Evolutionary conservation across 2,329 filamentous ascomycete genomes (phyloP).

Genomic region (Tricladium varicosporioides): DNA sequence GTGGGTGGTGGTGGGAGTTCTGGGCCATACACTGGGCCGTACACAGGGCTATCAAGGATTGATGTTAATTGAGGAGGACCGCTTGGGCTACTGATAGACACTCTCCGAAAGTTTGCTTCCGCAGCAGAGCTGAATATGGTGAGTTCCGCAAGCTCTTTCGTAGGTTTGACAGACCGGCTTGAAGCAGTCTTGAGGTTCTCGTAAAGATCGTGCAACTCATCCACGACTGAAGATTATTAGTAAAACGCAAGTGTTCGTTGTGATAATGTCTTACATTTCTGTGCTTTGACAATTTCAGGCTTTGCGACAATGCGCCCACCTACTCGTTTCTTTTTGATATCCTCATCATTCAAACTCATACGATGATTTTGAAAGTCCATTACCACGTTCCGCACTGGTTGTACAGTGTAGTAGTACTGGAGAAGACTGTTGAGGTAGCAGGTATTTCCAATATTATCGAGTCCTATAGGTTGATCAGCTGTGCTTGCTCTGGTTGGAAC

Average conservation of each 20-base stretch:
- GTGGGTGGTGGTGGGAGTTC: constrained; percentile 12
- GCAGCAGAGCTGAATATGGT: constrained; percentile 65
- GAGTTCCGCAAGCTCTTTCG: constrained; percentile 74
- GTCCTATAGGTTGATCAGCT: constrained; percentile 73
- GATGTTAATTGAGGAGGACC: constrained; percentile 28
- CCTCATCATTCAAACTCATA: constrained; percentile 63
- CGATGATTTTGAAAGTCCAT: constrained; percentile 71
- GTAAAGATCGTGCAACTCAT: constrained; percentile 70
- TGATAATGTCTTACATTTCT: constrained; percentile 64
- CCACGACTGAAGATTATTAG: constrained; percentile 57
- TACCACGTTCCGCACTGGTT: constrained; percentile 76
- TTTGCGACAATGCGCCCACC: constrained; percentile 68
- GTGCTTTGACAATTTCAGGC: constrained; percentile 57
- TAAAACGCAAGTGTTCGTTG: constrained; percentile 15
- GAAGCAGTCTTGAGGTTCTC: constrained; percentile 64
- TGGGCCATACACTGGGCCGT: constrained; percentile 29
- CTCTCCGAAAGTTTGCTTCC: constrained; percentile 49
- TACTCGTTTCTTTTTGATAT: constrained; percentile 65
- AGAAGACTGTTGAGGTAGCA: constrained; percentile 97
- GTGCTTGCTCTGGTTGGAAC: constrained; percentile 25
- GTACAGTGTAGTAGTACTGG: constrained; percentile 91
- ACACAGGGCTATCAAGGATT: constrained; percentile 25
- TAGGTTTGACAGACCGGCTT: constrained; percentile 63
- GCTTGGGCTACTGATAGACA: constrained; percentile 41
- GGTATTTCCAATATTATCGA: constrained; percentile 94